Percentiles rank a stretch among this genome's conserved stretches.
These are phyloP conservation scores for Nematodospora anomalae DNA, from an alignment of 1,139 yeast species.

Conservation along the genomic window DNA sequence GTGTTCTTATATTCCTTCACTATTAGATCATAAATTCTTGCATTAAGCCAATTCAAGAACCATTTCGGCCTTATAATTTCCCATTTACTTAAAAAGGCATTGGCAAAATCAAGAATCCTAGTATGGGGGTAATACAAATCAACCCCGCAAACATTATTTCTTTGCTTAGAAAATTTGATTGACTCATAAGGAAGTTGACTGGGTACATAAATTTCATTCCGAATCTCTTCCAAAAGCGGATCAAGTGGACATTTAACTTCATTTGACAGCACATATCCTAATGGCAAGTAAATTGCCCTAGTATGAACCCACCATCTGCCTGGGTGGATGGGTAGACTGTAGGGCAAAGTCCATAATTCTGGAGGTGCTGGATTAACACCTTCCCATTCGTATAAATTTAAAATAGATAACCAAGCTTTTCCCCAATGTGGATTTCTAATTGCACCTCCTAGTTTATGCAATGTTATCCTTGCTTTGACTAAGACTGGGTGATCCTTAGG, in stretches of 20 bases:
- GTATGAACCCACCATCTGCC: slow-evolving; percentile 99
- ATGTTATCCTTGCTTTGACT: slow-evolving; percentile 71
- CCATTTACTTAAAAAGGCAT: slow-evolving; percentile 58
- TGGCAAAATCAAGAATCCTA: slow-evolving; percentile 59
- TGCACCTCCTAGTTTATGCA: slow-evolving; percentile 83
- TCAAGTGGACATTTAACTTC: slow-evolving; percentile 58
- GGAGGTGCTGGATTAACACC: slow-evolving; percentile 99
- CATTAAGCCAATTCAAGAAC: slow-evolving; percentile 56
- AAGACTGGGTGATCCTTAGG: slow-evolving; percentile 74
- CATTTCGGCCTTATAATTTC: slow-evolving; percentile 77
- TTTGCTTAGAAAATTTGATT: slow-evolving; percentile 67
- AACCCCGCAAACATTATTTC: slow-evolving; percentile 87
- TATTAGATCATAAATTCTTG: slow-evolving; percentile 60
- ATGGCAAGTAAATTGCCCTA: slow-evolving; percentile 83
- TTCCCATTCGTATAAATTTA: slow-evolving; percentile 87
- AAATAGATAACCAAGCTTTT: slow-evolving; percentile 80
- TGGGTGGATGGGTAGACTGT: slow-evolving; percentile 81
- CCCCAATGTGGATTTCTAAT: slow-evolving; percentile 96
- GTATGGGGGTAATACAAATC: slow-evolving; percentile 96
- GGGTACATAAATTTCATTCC: slow-evolving; percentile 71
- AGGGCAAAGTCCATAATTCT: slow-evolving; percentile 89
- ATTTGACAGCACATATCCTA: slow-evolving; percentile 75
- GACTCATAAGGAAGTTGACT: slow-evolving; percentile 54
- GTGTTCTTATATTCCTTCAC: slow-evolving; percentile 78
- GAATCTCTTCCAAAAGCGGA: slow-evolving; percentile 60